Evolutionary conservation across 345 rosid species (phyloP).

Genomic region (Hirschfeldia incana): DNA sequence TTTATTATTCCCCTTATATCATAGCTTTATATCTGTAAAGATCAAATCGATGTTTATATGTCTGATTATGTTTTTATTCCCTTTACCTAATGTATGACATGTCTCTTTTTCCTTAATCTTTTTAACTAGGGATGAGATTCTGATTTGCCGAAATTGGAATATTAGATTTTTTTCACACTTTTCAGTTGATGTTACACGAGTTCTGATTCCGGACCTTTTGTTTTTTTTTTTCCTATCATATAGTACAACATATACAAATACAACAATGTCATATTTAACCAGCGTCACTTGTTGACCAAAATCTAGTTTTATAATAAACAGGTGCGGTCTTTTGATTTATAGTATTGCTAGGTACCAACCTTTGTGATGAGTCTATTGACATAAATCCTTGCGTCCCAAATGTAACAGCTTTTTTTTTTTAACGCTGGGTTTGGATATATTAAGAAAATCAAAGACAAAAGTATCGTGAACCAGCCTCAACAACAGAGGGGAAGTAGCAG

Average conservation of each 20-base stretch:
- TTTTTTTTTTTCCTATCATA: not conserved
- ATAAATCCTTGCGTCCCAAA: not conserved
- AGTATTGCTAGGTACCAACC: not conserved
- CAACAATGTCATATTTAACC: not conserved
- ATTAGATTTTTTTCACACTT: conserved; percentile 31
- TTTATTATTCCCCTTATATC: not conserved
- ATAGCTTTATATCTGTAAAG: conserved; percentile 15
- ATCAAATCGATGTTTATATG: conserved; percentile 34
- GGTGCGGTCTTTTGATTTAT: not conserved
- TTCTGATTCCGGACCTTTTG: conserved; percentile 16
- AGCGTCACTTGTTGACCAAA: not conserved
- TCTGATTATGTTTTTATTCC: conserved; percentile 31
- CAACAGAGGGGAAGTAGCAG: too few species aligned
- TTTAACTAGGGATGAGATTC: conserved; percentile 33
- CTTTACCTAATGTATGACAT: conserved; percentile 21
- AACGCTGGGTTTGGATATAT: too few species aligned
- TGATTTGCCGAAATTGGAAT: conserved; percentile 40
- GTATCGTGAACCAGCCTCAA: too few species aligned
- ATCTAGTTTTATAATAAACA: not conserved
- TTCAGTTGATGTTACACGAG: conserved; percentile 30
- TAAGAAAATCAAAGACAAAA: too few species aligned
- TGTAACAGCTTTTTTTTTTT: not conserved
- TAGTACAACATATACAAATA: not conserved
- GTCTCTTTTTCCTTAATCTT: conserved; percentile 19
- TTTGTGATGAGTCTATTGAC: not conserved